Evolutionary conservation across 1,284 basidiomycete species (phyloP), one percentile per base, ranked within the genome.

Genomic region (Cryptococcus sp.): DNA sequence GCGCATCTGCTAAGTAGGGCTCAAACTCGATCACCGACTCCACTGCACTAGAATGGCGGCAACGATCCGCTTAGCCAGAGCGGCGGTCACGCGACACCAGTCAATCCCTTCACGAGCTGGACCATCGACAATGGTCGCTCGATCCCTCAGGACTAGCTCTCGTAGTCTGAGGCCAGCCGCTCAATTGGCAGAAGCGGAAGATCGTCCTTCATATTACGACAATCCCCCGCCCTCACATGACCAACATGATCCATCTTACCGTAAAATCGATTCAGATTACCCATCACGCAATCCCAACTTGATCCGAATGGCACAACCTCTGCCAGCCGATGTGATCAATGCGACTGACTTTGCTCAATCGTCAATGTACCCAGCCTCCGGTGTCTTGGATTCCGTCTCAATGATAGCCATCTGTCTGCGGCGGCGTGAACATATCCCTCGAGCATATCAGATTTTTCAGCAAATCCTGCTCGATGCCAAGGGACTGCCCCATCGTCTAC

Each of bases 321-420:
- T 66, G n/a, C 66, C 64, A 2, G 43, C 37, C 45, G 63, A 65
- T 46, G 50, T 67, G 21, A 39, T 45, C 4, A 52, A 56, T 3
- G 24, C 49, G 0, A 42, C 55, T 1, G 50, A 54, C 23, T 52
- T 57, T 7, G 36, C 61, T 13, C 66, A 69, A 31, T 36, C 58
- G 14, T 46, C 55, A 2, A 60, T 74, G 13, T 76, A 72, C 57
- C 66, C 67, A 10, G 46, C 70, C 2, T 67, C 71, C 1, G 58
- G 63, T 9, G 59, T 70, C 10, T 52, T 76, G 32, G 73, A 74
- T 50, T 59, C 66, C 9, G 51, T 71, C 13, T 67, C 70, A 7
- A 67, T 76, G 58, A 69, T 76, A 18, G 64, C 62, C 4, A 69
- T 76, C 42, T 74, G 74, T 57, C 62, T 73, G n/a, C 53, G 63